Evolutionary conservation across 164 flowering plant genomes (phyloP).

Genomic region (Berberis vulgaris): DNA sequence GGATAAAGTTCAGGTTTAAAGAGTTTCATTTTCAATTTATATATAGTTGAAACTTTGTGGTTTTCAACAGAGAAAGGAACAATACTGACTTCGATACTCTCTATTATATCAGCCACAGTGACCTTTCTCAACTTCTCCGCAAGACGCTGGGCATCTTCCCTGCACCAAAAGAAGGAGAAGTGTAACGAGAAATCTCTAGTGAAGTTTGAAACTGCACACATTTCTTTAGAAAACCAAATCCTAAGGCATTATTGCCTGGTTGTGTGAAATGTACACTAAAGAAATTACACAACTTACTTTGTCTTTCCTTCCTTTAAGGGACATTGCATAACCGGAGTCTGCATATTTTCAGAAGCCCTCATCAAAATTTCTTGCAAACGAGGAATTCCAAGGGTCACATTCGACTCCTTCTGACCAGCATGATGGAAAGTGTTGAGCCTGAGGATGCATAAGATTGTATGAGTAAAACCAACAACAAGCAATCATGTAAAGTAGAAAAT

Average conservation of each 20-base stretch:
- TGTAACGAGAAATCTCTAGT: not conserved
- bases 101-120: constrained; percentile 58
- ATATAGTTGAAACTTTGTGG: constrained; percentile 30
- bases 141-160: constrained; percentile 55
- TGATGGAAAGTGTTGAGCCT: constrained; percentile 96
- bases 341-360: constrained; percentile 69
- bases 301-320: constrained; percentile 49
- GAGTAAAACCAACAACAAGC: no score
- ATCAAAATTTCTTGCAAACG: constrained; percentile 90
- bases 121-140: constrained; percentile 66
- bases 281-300: constrained; percentile 33
- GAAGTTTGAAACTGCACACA: not conserved
- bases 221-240: not conserved
- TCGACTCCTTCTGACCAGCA: constrained; percentile 96
- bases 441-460: constrained; percentile 11
- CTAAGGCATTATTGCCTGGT: no score
- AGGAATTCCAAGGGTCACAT: constrained; percentile 98
- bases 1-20: constrained; percentile 40
- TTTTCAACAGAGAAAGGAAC: constrained; percentile 32
- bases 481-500: no score
- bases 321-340: constrained; percentile 84
- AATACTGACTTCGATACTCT: constrained; percentile 59
- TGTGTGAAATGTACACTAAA: no score
- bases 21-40: constrained; percentile 60
- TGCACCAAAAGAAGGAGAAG: constrained; percentile 18